Evolutionary conservation across 1,284 basidiomycete genomes (phyloP).

Genomic region (Ustilago cynodontis): DNA sequence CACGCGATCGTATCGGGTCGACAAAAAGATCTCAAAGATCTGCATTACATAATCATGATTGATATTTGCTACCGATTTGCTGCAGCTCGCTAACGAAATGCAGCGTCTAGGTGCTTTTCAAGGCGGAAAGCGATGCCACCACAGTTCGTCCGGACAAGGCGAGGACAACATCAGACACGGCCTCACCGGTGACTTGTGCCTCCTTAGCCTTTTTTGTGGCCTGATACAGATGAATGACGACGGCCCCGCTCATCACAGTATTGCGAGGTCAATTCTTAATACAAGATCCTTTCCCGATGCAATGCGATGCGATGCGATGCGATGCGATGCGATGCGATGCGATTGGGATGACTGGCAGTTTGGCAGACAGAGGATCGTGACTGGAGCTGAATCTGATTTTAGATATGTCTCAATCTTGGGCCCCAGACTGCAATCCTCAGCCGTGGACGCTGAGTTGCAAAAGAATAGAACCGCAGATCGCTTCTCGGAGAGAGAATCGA

Average conservation of each 20-base stretch:
- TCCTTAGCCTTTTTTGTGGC: too few relatives aligned
- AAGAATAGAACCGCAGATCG: slow-evolving; percentile 10
- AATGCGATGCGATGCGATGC: too few relatives aligned
- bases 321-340: too few relatives aligned
- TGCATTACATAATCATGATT: not conserved
- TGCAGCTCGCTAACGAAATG: not conserved
- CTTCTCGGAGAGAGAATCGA: slow-evolving; percentile 17
- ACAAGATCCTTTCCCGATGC: too few relatives aligned
- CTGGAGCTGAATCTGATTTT: too few relatives aligned
- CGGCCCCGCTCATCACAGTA: too few relatives aligned
- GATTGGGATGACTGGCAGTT: too few relatives aligned
- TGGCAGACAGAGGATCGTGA: too few relatives aligned
- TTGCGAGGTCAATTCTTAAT: too few relatives aligned
- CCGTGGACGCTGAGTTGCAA: not conserved
- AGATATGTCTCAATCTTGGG: slow-evolving; percentile 9
- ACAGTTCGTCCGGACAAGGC: too few relatives aligned
- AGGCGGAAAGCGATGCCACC: slow-evolving; percentile 3
- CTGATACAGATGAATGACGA: too few relatives aligned
- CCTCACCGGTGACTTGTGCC: not conserved
- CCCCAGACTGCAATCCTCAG: not conserved
- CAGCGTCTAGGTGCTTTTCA: too few relatives aligned
- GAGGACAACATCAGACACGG: not conserved
- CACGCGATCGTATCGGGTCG: not conserved
- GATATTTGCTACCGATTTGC: not conserved
- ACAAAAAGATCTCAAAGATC: not conserved